Percentiles rank a stretch among this genome's conserved stretches.
These are phyloP conservation scores for Candida sp. DNA, from an alignment of 1,139 yeast species.

Conservation along the genomic window DNA sequence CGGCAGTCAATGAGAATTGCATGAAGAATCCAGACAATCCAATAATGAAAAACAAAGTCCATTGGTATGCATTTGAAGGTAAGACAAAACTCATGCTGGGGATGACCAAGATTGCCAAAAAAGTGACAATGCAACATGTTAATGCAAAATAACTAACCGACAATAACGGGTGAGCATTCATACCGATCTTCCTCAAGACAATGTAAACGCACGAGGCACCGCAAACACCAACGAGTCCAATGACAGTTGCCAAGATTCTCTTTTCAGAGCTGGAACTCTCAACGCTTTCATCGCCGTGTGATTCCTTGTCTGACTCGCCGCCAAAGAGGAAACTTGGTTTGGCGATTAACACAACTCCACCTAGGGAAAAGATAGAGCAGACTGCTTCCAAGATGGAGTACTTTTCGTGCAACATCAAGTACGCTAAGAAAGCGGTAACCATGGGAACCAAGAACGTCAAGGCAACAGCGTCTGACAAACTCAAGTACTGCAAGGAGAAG, in stretches of 20 bases:
- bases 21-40: conserved; percentile 83
- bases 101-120: conserved; percentile 53
- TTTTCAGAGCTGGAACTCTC: conserved; percentile 46
- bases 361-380: conserved; percentile 70
- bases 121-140: conserved; percentile 58
- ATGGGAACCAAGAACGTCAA: conserved; percentile 82
- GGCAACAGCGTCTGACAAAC: conserved; percentile 77
- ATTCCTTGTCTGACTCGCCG: conserved; percentile 32
- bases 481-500: conserved; percentile 72
- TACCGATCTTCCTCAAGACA: conserved; percentile 74
- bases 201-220: conserved; percentile 79
- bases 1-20: conserved; percentile 82
- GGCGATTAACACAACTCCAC: conserved; percentile 82
- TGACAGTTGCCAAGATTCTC: conserved; percentile 59
- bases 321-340: conserved; percentile 81
- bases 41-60: conserved; percentile 63
- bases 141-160: conserved; percentile 81
- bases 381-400: conserved; percentile 68
- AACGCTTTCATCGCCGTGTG: conserved; percentile 30
- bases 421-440: conserved; percentile 77
- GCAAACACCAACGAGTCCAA: conserved; percentile 70
- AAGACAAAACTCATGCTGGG: conserved; percentile 65
- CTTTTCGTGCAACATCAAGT: conserved; percentile 66
- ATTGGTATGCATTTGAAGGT: conserved; percentile 64
- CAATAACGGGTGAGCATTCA: conserved; percentile 76